Evolutionary conservation across 176 grass and related monocot genomes (phyloP).

Genomic region (Tuctoria greenei): DNA sequence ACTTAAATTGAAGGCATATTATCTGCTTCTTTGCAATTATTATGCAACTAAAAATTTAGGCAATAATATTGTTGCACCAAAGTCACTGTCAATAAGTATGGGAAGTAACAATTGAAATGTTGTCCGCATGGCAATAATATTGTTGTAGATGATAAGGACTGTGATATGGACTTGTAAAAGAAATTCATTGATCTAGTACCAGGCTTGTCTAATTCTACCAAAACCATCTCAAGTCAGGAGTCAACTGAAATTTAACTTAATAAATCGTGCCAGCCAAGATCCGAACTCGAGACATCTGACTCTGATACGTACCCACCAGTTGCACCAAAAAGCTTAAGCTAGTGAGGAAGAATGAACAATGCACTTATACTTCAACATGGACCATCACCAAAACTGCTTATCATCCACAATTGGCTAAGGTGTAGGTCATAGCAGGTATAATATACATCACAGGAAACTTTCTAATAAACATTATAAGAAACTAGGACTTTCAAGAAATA

Average conservation of each 20-base stretch:
- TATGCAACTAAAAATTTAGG: background rate
- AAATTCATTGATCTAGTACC: background rate
- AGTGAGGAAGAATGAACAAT: too few relatives aligned
- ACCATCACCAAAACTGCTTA: background rate
- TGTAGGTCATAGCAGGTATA: background rate
- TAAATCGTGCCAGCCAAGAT: too few relatives aligned
- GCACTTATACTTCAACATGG: too few relatives aligned
- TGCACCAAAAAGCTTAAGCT: too few relatives aligned
- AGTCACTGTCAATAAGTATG: background rate
- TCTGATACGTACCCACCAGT: too few relatives aligned
- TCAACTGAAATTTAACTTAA: too few relatives aligned
- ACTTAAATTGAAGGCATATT: background rate
- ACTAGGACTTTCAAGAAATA: constrained; percentile 18
- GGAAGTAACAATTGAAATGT: constrained; percentile 4
- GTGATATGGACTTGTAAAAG: background rate
- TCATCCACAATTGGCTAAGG: background rate
- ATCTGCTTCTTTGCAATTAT: background rate
- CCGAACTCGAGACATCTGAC: too few relatives aligned
- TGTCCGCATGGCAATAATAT: background rate
- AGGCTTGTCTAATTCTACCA: background rate
- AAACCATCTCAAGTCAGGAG: too few relatives aligned
- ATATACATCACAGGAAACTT: background rate
- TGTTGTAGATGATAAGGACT: background rate
- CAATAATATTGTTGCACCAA: background rate
- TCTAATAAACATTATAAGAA: background rate